Evolutionary conservation across 768 basidiomycete genomes (phyloP), one percentile per base, ranked within the genome.

Genomic region (Panaeolus papilionaceus): DNA sequence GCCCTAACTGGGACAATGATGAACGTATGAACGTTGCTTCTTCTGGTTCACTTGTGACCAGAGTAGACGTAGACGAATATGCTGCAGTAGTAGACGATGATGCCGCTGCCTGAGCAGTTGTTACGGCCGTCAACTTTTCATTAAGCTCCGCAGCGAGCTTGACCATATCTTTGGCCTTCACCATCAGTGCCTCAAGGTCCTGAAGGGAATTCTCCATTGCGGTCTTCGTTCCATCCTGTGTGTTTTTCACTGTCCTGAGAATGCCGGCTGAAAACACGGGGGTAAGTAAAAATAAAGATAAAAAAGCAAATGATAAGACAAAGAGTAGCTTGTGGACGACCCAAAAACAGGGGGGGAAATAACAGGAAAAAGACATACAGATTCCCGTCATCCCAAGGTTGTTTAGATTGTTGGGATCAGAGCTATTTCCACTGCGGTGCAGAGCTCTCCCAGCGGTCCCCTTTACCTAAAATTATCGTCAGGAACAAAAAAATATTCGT

Each of bases 141-240:
- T 94, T 96, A 69, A 99, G 86, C 42, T 96, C 92, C 63, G 90
- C 91, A 2, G 97, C 96, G 26, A 98, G 84, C 38, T 87, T 87
- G 66, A 96, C 96, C 90, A 99, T 97, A 71, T 96, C 95, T 70
- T 89, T 91, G 0, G 96, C 95, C 75, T 96, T 93, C 61, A 91
- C 83, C 92, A 93, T 96, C 58, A 99, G 79, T 0, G 91, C 92
- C 75, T 98, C 95, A 39, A 99, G 85, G 74, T 99, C 98, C 70
- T 89, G 83, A 38, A 98, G 83, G 0, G 95, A 93, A 70, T 90
- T 88, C 28, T 84, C 83, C 80, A 99, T 86, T 69, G 89, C 83
- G 8, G 84, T 85, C 54, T 89, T 85, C 16, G 89, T 83, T 4
- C 83, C 85, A 71, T 90, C 85, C 0, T 89, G 87, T 9, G 89